Evolutionary conservation across 257 asterid genomes (phyloP).

Genomic region (Cordia subcordata): DNA sequence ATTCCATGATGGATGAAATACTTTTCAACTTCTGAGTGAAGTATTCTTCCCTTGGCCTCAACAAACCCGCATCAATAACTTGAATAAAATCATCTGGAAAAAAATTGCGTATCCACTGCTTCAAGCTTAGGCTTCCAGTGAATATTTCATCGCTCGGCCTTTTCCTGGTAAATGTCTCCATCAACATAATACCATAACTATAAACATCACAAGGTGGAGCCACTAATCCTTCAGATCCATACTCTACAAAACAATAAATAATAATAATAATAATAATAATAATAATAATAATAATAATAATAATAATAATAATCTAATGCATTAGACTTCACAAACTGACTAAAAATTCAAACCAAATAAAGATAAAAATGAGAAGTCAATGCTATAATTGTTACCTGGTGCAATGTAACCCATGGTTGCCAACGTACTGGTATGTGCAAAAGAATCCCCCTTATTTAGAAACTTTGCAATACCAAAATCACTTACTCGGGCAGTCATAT

Average conservation of each 20-base stretch:
- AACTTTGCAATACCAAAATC: conserved; percentile 18
- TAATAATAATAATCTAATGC: not conserved
- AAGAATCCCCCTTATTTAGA: conserved; percentile 1
- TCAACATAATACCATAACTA: conserved; percentile 8
- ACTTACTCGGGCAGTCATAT: conserved; percentile 3
- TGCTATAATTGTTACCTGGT: conserved; percentile 1
- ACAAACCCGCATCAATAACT: not conserved
- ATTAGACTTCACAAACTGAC: too few species aligned
- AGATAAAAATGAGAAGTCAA: not conserved
- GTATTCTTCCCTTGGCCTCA: not conserved
- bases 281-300: too few species aligned
- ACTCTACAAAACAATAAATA: not conserved
- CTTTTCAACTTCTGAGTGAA: not conserved
- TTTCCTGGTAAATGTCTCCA: conserved; percentile 3
- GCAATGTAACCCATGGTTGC: conserved; percentile 11
- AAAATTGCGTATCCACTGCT: not conserved
- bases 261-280: too few species aligned
- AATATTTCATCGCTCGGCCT: conserved; percentile 8
- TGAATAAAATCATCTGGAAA: not conserved
- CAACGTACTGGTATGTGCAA: not conserved
- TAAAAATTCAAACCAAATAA: not conserved
- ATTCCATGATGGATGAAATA: not conserved
- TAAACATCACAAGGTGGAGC: conserved; percentile 3
- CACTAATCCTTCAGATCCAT: conserved; percentile 6
- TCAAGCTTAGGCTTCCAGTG: not conserved